Evolutionary conservation across 768 basidiomycete genomes (phyloP), one percentile per base, ranked within the genome.

Genomic region (Terana coerulea): DNA sequence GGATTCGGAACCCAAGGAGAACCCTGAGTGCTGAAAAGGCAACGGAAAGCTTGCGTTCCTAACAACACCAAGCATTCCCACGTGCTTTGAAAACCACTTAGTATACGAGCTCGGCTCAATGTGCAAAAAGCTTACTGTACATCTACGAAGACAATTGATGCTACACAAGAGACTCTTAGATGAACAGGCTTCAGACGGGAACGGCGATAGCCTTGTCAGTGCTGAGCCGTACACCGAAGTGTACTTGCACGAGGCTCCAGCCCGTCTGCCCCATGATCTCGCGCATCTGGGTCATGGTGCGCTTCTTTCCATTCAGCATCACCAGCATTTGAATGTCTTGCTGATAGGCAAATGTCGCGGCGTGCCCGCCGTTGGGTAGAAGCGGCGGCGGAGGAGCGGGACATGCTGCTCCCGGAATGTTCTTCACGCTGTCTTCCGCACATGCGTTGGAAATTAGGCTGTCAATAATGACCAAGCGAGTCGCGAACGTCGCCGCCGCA

Each of bases 381-480:
- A 51, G 40, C 5, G 49, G 49, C 17, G 12, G 7, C n/a, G 47
- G 47, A 3, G 36, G 36, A 6, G 24, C 12, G 5, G 39, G 17
- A n/a, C 35, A 11, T 4, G 7, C 34, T 2, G 51, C 51, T 10
- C 54, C 59, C 12, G n/a, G 26, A 8, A 39, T 37, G 10, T 46
- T 49, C 2, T 51, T 47, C 8, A 48, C 36, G 7, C 53, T 47
- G 35, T 60, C 59, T 4, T 57, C 52, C 15, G 15, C 29, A 28
- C 64, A 65, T 3, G 59, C 61, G 42, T 57, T 58, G 5, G 55
- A 42, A 17, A 61, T 53, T 12, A 62, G 47, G 30, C 49, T 51
- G 29, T 66, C 64, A 26, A 64, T 53, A 33, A 65, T 22, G 34
- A 66, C 35, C 10, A 67, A 54, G 7, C 55, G 60, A 12, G 64